Evolutionary conservation across 176 grass and related monocot genomes (phyloP), one percentile per base, ranked within the genome.

Genomic region (Olyra latifolia): DNA sequence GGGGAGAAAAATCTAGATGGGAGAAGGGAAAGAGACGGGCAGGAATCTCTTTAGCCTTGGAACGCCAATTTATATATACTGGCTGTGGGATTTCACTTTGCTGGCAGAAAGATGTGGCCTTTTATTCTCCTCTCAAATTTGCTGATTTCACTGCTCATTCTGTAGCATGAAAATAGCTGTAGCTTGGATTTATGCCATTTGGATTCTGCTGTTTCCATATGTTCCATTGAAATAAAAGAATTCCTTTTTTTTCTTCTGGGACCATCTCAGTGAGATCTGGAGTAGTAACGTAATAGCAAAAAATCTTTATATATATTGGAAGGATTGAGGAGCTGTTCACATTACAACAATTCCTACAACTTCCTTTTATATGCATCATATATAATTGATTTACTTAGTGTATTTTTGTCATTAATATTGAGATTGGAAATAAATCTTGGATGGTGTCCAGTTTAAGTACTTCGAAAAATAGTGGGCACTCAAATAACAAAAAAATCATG

Each of bases 1-100:
- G 3, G 54, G 23, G 28, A 85, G 61, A 75, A 66, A 80, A 45
- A 28, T 68, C 32, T 45, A 67, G 52, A 50, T 16, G 61, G 27
- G 45, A 17, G 17, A 17, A 38, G 55, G 13, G 62, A 53, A 71
- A 46, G 84, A 23, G 62, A 76, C 13, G 29, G 61, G 40, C 7
- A 50, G 17, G 74, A 88, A 83, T 88, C 52, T 58, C 17, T 74
- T 67, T 23, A 6, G 15, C 7, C 52, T 32, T 60, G 42, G 11
- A 29, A 20, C 4, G 22, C 56, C n/a, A 68, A 15, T 60, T 75
- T 77, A 7, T 79, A 66, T 77, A 7, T 79, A 66, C 66, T 85
- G 56, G 75, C 0, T 35, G 20, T 25, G 24, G 9, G 48, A 68
- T 61, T 74, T 35, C 16, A 53, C 61, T 75, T 84, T 79, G 41